Percentiles rank a stretch among this genome's conserved stretches.
These are phyloP conservation scores for Nymphaea thermarum DNA, from an alignment of 164 flowering plant species.

Conservation along the genomic window DNA sequence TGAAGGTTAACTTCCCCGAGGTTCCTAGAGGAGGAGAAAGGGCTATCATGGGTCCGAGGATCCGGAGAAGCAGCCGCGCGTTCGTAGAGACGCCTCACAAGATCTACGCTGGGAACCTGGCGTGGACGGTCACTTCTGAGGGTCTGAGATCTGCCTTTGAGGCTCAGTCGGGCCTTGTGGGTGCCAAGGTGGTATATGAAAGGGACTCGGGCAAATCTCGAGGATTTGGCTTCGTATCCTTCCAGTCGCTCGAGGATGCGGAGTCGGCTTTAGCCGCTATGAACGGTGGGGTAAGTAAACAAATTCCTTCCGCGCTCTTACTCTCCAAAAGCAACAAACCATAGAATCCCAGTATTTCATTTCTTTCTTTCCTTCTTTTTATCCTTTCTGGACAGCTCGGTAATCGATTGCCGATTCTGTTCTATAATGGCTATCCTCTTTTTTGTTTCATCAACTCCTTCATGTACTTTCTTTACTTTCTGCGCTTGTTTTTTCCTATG, in stretches of 20 bases:
- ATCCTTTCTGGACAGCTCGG: too few relatives aligned
- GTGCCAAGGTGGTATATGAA: slow-evolving; percentile 72
- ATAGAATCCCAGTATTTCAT: too few relatives aligned
- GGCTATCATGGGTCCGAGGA: slow-evolving; percentile 61
- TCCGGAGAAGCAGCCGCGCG: slow-evolving; percentile 33
- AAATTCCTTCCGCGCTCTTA: too few relatives aligned
- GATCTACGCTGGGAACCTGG: slow-evolving; percentile 85
- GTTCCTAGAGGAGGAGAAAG: slow-evolving; percentile 88
- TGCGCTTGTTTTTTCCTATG: too few relatives aligned
- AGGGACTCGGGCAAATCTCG: slow-evolving; percentile 59
- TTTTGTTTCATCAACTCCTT: too few relatives aligned
- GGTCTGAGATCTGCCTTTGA: slow-evolving; percentile 55
- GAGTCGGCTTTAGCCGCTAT: slow-evolving; percentile 1
- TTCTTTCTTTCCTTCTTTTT: too few relatives aligned
- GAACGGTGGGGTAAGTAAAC: too few relatives aligned
- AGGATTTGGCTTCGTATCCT: slow-evolving; percentile 81
- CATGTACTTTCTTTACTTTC: too few relatives aligned
- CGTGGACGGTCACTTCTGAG: slow-evolving; percentile 68
- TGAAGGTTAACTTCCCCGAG: slow-evolving; percentile 90
- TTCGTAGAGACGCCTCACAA: slow-evolving; percentile 80
- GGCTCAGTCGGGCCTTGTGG: slow-evolving; percentile 47
- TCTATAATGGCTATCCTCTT: too few relatives aligned
- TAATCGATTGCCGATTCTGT: too few relatives aligned
- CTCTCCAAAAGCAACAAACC: too few relatives aligned
- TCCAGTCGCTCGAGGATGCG: slow-evolving; percentile 45